phyloP scores from a whole-genome alignment of 1,139 yeast species.

The Candida glucosophila region DNA sequence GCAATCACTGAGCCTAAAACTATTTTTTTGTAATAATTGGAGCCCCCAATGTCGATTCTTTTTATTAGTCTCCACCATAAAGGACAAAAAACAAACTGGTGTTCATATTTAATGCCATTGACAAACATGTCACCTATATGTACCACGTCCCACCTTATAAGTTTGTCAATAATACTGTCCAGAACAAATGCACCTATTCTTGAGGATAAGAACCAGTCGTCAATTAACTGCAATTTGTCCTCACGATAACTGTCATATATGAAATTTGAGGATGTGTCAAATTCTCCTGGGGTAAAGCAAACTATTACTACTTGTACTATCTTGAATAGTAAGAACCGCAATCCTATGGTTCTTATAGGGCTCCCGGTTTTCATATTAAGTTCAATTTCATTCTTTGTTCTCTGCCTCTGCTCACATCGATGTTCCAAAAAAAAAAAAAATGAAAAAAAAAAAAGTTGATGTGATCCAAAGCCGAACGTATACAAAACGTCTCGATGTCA shows the following conservation, averaged over 20 bases:
- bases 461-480: no score
- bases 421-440: no score
- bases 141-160: constrained; percentile 81
- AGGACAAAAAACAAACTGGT: constrained; percentile 85
- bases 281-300: constrained; percentile 24
- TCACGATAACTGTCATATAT: constrained; percentile 8
- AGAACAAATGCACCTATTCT: constrained; percentile 4
- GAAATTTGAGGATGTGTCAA: constrained; percentile 32
- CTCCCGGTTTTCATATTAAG: no score
- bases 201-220: constrained; percentile 3
- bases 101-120: constrained; percentile 56
- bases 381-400: no score
- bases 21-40: constrained; percentile 36
- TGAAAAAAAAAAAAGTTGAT: no score
- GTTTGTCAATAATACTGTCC: constrained; percentile 30
- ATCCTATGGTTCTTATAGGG: no score
- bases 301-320: constrained; percentile 21
- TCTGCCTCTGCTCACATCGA: no score
- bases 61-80: constrained; percentile 57
- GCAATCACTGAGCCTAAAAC: constrained; percentile 36
- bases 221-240: constrained; percentile 3
- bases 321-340: constrained; percentile 22
- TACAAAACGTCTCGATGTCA: no score
- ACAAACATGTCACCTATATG: constrained; percentile 56
- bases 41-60: constrained; percentile 10